These are phyloP conservation scores for Fusarium humuli DNA, from an alignment of 2,329 filamentous ascomycete species.

Conservation along the genomic window DNA sequence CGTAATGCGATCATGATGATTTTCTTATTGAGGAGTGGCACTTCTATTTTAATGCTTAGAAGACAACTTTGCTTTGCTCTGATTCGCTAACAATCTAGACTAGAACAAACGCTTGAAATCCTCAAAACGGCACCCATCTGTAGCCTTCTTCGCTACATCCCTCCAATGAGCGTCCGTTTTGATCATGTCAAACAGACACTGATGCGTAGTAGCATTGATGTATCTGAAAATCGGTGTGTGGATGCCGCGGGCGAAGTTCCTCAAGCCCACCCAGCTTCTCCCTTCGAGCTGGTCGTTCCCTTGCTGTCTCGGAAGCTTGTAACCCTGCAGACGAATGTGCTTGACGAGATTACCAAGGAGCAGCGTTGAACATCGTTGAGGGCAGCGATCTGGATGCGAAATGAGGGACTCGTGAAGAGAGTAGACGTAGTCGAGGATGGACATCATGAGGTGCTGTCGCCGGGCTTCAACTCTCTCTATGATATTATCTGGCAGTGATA, in stretches of 20 bases:
- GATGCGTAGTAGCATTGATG: background rate
- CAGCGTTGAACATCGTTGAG: background rate
- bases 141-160: background rate
- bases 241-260: background rate
- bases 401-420: background rate
- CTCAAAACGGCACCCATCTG: background rate
- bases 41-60: background rate
- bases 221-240: background rate
- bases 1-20: too few relatives aligned
- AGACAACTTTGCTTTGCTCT: too few relatives aligned
- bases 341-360: background rate
- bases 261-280: background rate
- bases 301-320: background rate
- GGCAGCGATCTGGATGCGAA: background rate
- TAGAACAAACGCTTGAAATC: background rate
- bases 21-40: background rate
- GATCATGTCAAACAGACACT: background rate
- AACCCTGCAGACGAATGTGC: background rate
- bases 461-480: too few relatives aligned
- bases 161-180: background rate
- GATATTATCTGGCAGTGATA: background rate
- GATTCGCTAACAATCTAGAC: too few relatives aligned
- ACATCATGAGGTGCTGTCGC: background rate
- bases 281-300: too few relatives aligned
- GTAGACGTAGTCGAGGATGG: background rate